These are phyloP conservation scores for Aspergillus baeticus DNA, from an alignment of 495 filamentous ascomycete genomes.

Conservation along the genomic window DNA sequence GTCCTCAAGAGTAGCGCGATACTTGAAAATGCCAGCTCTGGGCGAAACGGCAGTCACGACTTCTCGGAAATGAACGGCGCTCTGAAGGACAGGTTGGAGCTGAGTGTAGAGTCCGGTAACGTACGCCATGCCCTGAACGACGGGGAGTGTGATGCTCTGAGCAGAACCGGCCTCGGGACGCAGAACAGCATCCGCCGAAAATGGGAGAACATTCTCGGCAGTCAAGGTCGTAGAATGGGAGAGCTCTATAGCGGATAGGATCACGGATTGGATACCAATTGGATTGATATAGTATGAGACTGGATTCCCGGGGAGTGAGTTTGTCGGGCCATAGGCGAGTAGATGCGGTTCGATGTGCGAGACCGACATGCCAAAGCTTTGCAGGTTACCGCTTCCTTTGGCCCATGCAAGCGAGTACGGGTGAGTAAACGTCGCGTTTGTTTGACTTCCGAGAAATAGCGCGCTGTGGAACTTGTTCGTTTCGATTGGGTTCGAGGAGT, in stretches of 20 bases:
- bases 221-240: constrained; percentile 56
- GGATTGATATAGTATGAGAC: constrained; percentile 77
- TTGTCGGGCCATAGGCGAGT: constrained; percentile 58
- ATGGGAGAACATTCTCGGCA: constrained; percentile 60
- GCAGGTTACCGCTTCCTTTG: constrained; percentile 61
- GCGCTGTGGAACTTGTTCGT: constrained; percentile 96
- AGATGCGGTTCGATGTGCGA: constrained; percentile 68
- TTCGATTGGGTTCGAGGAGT: constrained; percentile 54
- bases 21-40: constrained; percentile 71
- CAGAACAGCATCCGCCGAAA: constrained; percentile 73
- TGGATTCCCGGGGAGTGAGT: constrained; percentile 53
- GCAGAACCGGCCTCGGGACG: constrained; percentile 48
- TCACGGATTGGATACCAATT: constrained; percentile 75
- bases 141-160: constrained; percentile 68
- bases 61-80: constrained; percentile 68
- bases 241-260: constrained; percentile 77
- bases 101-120: constrained; percentile 76
- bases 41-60: constrained; percentile 58
- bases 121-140: constrained; percentile 89
- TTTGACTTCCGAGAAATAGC: constrained; percentile 77
- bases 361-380: constrained; percentile 75
- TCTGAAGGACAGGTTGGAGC: constrained; percentile 68
- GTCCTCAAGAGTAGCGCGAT: constrained; percentile 69
- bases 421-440: constrained; percentile 70
- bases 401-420: constrained; percentile 83